These are phyloP conservation scores for Colletotrichum melonis DNA, from an alignment of 2,329 filamentous ascomycete genomes.

Conservation along the genomic window DNA sequence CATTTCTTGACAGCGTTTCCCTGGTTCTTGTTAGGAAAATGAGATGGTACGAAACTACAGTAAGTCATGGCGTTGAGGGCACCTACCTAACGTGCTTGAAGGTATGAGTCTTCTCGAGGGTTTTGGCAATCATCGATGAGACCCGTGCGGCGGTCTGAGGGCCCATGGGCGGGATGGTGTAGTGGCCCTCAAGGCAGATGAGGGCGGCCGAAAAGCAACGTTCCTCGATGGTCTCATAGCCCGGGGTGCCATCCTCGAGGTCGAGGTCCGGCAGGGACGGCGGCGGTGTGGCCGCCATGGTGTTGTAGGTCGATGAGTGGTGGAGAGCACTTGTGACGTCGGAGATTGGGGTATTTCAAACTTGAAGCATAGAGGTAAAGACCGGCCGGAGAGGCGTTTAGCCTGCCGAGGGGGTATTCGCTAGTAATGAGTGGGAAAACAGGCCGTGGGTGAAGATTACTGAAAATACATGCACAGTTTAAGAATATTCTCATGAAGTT, in stretches of 20 bases:
- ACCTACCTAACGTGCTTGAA: constrained; percentile 68
- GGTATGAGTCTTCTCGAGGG: constrained; percentile 72
- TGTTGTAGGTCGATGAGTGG: not conserved
- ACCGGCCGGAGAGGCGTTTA: not conserved
- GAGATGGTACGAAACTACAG: not conserved
- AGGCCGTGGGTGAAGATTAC: not conserved
- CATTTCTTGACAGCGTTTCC: constrained; percentile 70
- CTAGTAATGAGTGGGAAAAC: not conserved
- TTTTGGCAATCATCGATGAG: constrained; percentile 68
- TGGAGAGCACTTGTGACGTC: not conserved
- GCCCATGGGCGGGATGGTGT: constrained; percentile 68
- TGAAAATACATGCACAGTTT: not conserved
- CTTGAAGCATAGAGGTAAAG: not conserved
- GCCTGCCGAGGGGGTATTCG: not conserved
- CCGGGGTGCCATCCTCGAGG: constrained; percentile 41
- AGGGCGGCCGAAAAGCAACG: constrained; percentile 70
- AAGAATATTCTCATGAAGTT: constrained; percentile 6
- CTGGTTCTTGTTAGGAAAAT: constrained; percentile 47
- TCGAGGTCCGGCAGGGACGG: constrained; percentile 30
- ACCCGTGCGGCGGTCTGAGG: constrained; percentile 65
- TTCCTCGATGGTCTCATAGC: constrained; percentile 70
- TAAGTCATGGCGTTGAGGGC: not conserved
- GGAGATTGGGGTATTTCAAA: not conserved
- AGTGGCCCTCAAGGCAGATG: constrained; percentile 72
- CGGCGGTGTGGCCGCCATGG: constrained; percentile 33